Percentiles rank a stretch among this genome's conserved stretches.
These are phyloP conservation scores for Ceratobasidium sp. DNA, from an alignment of 1,284 basidiomycete species.

Conservation along the genomic window DNA sequence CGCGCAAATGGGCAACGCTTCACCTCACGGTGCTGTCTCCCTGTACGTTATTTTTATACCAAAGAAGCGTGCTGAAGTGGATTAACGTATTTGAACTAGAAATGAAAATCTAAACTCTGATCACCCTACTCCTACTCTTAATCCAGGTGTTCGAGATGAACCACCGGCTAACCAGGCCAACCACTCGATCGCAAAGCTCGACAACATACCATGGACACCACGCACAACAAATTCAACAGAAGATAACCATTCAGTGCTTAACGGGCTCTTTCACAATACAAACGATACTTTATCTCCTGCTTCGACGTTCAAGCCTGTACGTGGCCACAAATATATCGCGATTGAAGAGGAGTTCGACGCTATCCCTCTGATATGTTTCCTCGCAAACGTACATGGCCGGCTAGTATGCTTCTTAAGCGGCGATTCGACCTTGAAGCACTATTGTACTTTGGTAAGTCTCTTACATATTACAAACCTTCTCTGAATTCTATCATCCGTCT, in stretches of 20 bases:
- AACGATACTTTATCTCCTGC: neutral
- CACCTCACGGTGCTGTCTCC: too few species aligned
- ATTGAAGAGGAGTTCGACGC: constrained; percentile 25
- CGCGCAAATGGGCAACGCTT: neutral
- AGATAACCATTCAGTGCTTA: too few species aligned
- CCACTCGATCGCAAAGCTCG: neutral
- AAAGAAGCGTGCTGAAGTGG: neutral
- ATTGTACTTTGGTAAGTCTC: constrained; percentile 3
- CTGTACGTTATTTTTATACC: neutral
- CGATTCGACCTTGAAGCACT: neutral
- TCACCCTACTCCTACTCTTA: too few species aligned
- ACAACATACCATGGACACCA: too few species aligned
- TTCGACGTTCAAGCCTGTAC: neutral
- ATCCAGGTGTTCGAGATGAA: too few species aligned
- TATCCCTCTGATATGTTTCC: constrained; percentile 25
- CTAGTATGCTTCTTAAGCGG: constrained; percentile 4
- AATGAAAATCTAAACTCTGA: too few species aligned
- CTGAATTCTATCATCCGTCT: neutral
- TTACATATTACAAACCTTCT: neutral
- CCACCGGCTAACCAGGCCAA: neutral
- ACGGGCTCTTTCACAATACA: too few species aligned
- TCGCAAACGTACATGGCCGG: neutral
- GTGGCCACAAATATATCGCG: neutral
- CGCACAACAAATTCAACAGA: too few species aligned
- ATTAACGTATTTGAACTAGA: neutral